Evolutionary conservation across 2,329 filamentous ascomycete species (phyloP).

Genomic region (Fusarium sp.): DNA sequence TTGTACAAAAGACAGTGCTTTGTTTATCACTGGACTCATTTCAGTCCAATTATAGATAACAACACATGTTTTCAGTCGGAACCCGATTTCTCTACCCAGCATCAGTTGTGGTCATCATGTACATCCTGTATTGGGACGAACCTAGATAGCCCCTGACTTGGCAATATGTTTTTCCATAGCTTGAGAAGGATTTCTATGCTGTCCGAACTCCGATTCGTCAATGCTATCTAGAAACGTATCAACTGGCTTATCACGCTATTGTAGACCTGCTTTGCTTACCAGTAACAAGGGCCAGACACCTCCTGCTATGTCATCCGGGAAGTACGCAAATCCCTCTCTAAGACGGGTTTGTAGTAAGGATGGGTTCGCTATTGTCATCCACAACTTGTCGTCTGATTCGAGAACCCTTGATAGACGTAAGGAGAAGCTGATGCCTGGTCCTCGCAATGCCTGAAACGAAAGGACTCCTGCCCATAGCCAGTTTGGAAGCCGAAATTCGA

Average conservation of each 20-base stretch:
- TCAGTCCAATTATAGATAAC: not conserved
- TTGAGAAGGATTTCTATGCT: too few species aligned
- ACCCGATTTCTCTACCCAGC: too few species aligned
- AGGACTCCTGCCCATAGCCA: constrained; percentile 25
- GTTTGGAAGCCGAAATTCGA: not conserved
- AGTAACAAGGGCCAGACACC: rapidly evolving
- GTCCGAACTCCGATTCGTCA: too few species aligned
- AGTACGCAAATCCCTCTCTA: not conserved
- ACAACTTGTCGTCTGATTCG: rapidly evolving
- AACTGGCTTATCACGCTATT: rapidly evolving
- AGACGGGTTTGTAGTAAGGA: not conserved
- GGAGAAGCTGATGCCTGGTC: not conserved
- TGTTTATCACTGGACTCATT: too few species aligned
- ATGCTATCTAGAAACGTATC: not conserved
- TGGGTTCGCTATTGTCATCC: rapidly evolving
- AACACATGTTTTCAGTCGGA: too few species aligned
- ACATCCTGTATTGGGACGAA: too few species aligned
- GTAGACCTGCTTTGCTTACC: rapidly evolving
- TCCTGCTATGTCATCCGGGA: not conserved
- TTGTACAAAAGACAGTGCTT: not conserved
- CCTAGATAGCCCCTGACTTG: too few species aligned
- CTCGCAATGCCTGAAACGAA: not conserved
- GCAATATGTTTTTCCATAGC: too few species aligned
- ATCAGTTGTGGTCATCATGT: too few species aligned
- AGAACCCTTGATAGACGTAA: constrained; percentile 5